Conservation (phyloP, 805 yeast species). For the Starmerella vaccinii region DNA sequence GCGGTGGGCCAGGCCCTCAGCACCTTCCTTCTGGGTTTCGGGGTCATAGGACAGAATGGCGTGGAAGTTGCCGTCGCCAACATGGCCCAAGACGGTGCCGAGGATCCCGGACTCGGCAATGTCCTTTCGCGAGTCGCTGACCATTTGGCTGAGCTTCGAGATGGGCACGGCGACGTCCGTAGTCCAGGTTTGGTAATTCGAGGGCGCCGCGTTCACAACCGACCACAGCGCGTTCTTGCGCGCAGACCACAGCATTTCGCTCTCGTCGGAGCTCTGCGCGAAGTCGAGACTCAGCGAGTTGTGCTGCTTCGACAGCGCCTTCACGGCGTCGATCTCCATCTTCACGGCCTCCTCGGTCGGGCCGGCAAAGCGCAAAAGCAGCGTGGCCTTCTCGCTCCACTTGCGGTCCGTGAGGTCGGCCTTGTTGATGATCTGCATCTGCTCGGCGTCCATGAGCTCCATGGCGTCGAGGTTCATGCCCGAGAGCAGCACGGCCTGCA, state of each 20-base stretch:
- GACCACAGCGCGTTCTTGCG: conserved; percentile 70
- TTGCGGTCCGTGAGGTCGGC: conserved; percentile 45
- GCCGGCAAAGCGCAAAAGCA: conserved; percentile 43
- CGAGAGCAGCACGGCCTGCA: conserved; percentile 51
- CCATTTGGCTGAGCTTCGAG: conserved; percentile 50
- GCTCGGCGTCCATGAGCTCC: conserved; percentile 63
- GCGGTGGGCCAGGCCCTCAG: conserved; percentile 50
- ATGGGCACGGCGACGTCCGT: conserved; percentile 89
- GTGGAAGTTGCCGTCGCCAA: conserved; percentile 90
- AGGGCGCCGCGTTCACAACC: conserved; percentile 55
- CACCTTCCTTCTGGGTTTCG: conserved; percentile 39
- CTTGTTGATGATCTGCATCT: conserved; percentile 62
- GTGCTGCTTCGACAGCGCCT: conserved; percentile 29
- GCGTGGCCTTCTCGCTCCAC: conserved; percentile 61
- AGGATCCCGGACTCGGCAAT: conserved; percentile 43
- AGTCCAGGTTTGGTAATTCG: conserved; percentile 68
- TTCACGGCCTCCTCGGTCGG: conserved; percentile 40
- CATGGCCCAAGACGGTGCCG: conserved; percentile 73
- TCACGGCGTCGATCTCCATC: conserved; percentile 42
- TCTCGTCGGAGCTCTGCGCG: conserved; percentile 57
- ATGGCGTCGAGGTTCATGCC: conserved; percentile 69
- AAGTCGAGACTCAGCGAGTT: conserved; percentile 45
- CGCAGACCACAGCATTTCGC: conserved; percentile 71
- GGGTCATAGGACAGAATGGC: conserved; percentile 54
- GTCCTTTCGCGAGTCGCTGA: conserved; percentile 54